Evolutionary conservation across 176 grass and related monocot species (phyloP).

Genomic region (Tillandsia leiboldiana): DNA sequence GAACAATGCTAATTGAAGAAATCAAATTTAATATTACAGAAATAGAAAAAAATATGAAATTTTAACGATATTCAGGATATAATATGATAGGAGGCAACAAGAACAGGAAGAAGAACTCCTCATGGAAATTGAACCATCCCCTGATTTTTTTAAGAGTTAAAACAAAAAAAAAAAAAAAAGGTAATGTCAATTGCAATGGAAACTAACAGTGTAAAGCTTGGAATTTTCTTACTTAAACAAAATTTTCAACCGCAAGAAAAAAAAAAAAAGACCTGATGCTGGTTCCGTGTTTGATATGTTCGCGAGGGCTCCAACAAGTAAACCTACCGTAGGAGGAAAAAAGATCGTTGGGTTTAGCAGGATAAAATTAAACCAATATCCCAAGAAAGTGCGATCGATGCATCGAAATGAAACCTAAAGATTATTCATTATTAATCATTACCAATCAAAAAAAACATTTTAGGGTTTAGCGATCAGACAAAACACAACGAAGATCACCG

Average conservation of each 20-base stretch:
- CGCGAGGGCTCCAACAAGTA: conserved; percentile 90
- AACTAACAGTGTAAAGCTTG: background rate
- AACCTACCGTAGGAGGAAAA: conserved; percentile 37
- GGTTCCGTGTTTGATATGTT: conserved; percentile 90
- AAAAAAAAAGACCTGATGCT: conserved; percentile 70
- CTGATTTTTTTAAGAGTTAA: conserved; percentile 16
- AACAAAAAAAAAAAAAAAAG: conserved; percentile 3
- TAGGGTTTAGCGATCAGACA: background rate
- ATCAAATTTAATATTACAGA: conserved; percentile 18
- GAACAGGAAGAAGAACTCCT: conserved; percentile 99
- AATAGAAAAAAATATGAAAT: conserved; percentile 9
- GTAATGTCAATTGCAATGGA: background rate
- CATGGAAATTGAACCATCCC: conserved; percentile 98
- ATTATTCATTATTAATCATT: background rate
- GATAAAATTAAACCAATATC: too few species aligned
- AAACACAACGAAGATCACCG: background rate
- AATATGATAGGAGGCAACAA: conserved; percentile 98
- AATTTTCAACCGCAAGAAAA: background rate
- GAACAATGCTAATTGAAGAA: background rate
- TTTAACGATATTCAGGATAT: conserved; percentile 56
- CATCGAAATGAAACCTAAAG: background rate
- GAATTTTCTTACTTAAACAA: too few species aligned
- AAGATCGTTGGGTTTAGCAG: background rate
- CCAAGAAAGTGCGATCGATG: background rate
- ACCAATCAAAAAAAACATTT: background rate